phyloP scores from a whole-genome alignment of 768 basidiomycete species.

The Trametopsis cervina region DNA sequence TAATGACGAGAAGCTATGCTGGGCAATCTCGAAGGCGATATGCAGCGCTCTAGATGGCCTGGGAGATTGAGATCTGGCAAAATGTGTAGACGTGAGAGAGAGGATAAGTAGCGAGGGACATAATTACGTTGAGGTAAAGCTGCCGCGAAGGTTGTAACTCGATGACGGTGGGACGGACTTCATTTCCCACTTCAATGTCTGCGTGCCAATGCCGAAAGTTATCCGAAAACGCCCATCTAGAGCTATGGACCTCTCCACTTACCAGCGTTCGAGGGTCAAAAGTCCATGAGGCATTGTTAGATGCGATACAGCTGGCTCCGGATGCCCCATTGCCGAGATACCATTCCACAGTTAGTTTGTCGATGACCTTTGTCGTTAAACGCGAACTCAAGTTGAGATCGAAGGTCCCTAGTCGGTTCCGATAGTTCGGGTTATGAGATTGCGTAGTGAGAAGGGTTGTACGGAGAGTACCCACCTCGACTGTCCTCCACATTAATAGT shows the following conservation, averaged over 20 bases:
- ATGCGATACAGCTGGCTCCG: constrained; percentile 64
- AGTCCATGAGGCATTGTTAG: constrained; percentile 70
- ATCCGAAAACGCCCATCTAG: neutral
- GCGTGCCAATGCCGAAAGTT: neutral
- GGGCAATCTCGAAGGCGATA: constrained; percentile 63
- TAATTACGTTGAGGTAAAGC: constrained; percentile 58
- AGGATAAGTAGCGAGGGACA: no score
- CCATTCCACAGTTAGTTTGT: constrained; percentile 65
- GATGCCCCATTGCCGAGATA: constrained; percentile 70
- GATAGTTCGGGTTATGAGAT: neutral
- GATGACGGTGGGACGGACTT: constrained; percentile 53
- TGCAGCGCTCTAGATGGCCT: constrained; percentile 73
- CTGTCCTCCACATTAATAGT: constrained; percentile 29
- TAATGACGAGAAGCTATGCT: constrained; percentile 67
- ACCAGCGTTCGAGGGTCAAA: constrained; percentile 48
- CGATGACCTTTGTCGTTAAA: constrained; percentile 55
- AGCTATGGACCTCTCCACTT: neutral
- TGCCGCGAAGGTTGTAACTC: constrained; percentile 70
- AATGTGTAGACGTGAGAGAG: neutral
- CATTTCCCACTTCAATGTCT: constrained; percentile 80
- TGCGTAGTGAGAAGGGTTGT: neutral
- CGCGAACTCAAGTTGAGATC: constrained; percentile 59
- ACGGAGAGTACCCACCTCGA: constrained; percentile 29
- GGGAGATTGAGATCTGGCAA: no score
- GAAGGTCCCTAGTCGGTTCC: constrained; percentile 41